Conservation (phyloP, 2,329 filamentous ascomycete species). For the Fusarium sp. region DNA sequence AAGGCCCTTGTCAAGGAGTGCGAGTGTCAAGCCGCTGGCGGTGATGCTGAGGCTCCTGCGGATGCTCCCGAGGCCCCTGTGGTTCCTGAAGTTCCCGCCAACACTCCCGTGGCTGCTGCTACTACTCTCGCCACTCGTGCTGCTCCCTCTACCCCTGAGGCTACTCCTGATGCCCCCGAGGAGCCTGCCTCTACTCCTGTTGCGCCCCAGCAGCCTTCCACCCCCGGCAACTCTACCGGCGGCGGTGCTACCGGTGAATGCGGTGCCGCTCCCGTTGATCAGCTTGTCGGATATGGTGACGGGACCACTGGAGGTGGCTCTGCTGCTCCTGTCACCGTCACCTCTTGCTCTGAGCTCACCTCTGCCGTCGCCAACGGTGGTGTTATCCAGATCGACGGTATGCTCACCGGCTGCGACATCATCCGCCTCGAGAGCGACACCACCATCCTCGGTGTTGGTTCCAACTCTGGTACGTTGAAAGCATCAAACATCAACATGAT, state of each 20-base stretch:
- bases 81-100: conserved; percentile 10
- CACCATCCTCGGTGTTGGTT: conserved; percentile 58
- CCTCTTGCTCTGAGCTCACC: conserved; percentile 53
- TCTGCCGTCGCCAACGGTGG: conserved; percentile 51
- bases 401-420: conserved; percentile 51
- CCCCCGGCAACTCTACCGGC: conserved; percentile 5
- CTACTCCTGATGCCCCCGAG: not conserved
- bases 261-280: conserved; percentile 27
- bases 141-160: conserved; percentile 11
- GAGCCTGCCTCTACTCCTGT: not conserved
- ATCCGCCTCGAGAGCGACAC: conserved; percentile 58
- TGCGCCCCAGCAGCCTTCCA: not conserved
- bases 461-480: conserved; percentile 44
- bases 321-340: conserved; percentile 56
- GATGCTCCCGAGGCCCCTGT: conserved; percentile 2
- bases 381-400: conserved; percentile 56
- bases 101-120: not conserved
- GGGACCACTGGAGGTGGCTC: conserved; percentile 58
- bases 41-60: conserved; percentile 13
- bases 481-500: not conserved
- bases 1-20: conserved; percentile 48
- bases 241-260: conserved; percentile 24
- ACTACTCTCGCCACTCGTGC: conserved; percentile 33
- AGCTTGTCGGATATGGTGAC: conserved; percentile 45
- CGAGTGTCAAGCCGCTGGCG: conserved; percentile 41